Conservation (phyloP, 2,329 filamentous ascomycete genomes). For the Talaromyces sp. region DNA sequence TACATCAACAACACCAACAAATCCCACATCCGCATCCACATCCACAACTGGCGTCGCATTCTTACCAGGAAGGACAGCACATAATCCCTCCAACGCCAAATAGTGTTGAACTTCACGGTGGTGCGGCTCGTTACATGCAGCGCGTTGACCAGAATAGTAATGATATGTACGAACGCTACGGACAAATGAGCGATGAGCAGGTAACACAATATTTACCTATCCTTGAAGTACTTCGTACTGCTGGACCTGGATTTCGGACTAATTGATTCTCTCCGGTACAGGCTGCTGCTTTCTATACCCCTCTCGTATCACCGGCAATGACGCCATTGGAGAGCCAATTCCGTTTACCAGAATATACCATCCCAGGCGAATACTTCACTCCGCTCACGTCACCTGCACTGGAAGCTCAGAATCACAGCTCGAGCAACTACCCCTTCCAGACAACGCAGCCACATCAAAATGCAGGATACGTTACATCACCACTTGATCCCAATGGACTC, state of each 20-base stretch:
- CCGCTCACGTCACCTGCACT: constrained; percentile 53
- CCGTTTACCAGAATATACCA: constrained; percentile 48
- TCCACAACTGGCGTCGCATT: constrained; percentile 27
- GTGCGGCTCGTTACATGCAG: constrained; percentile 41
- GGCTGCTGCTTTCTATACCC: constrained; percentile 48
- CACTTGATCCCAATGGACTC: constrained; percentile 39
- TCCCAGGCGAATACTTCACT: constrained; percentile 51
- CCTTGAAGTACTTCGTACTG: background rate
- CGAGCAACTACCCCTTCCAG: constrained; percentile 38
- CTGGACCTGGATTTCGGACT: background rate
- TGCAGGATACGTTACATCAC: constrained; percentile 39
- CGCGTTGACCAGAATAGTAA: constrained; percentile 38
- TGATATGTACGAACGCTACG: constrained; percentile 47
- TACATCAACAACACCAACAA: constrained; percentile 30
- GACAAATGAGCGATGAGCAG: constrained; percentile 45
- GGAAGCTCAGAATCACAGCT: constrained; percentile 45
- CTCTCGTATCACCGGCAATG: constrained; percentile 52
- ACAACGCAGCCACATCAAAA: constrained; percentile 39
- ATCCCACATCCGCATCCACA: constrained; percentile 26
- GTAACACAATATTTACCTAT: constrained; percentile 28
- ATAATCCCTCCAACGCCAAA: constrained; percentile 51
- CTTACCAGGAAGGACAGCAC: constrained; percentile 34
- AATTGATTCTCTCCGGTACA: constrained; percentile 29
- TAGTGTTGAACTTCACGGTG: constrained; percentile 50
- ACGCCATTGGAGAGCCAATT: constrained; percentile 51